phyloP scores from a whole-genome alignment of 805 yeast genomes.

The Cyberlindnera xylosilytica region DNA sequence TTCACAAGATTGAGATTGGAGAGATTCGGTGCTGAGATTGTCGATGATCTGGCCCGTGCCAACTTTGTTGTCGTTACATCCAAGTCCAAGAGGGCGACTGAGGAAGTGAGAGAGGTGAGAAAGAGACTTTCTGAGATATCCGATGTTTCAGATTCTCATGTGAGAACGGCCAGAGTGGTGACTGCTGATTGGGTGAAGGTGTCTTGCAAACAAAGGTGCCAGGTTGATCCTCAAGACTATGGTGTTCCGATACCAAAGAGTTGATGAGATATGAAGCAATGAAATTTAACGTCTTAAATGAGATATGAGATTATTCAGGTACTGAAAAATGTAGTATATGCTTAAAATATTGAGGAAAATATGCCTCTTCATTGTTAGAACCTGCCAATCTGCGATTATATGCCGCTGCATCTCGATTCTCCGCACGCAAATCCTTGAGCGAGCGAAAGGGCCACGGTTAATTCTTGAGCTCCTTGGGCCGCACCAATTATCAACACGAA shows the following conservation, averaged over 20 bases:
- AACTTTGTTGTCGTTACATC: background rate
- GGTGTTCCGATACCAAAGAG: slow-evolving; percentile 11
- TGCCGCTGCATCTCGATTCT: too few relatives aligned
- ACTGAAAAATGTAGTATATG: too few relatives aligned
- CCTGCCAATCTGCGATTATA: too few relatives aligned
- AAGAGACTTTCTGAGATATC: slow-evolving; percentile 8
- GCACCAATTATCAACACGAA: too few relatives aligned
- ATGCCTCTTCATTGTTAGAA: too few relatives aligned
- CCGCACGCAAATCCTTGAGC: too few relatives aligned
- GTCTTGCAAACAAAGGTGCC: slow-evolving; percentile 30
- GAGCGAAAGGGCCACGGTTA: too few relatives aligned
- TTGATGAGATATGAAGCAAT: background rate
- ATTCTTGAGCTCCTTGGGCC: too few relatives aligned
- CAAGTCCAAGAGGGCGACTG: background rate
- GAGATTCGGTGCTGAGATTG: slow-evolving; percentile 43
- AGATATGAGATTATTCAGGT: too few relatives aligned
- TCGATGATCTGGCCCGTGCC: slow-evolving; percentile 10
- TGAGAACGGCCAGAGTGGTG: slow-evolving; percentile 33
- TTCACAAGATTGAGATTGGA: slow-evolving; percentile 28
- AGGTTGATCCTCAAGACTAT: slow-evolving; percentile 33
- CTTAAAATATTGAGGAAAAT: background rate
- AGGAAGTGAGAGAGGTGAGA: background rate
- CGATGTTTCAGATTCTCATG: slow-evolving; percentile 7
- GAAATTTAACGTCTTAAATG: too few relatives aligned
- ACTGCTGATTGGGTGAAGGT: slow-evolving; percentile 34